Base-by-base conservation (phyloP, 2,329 filamentous ascomycete species). In the Sarocladium oryzae region DNA sequence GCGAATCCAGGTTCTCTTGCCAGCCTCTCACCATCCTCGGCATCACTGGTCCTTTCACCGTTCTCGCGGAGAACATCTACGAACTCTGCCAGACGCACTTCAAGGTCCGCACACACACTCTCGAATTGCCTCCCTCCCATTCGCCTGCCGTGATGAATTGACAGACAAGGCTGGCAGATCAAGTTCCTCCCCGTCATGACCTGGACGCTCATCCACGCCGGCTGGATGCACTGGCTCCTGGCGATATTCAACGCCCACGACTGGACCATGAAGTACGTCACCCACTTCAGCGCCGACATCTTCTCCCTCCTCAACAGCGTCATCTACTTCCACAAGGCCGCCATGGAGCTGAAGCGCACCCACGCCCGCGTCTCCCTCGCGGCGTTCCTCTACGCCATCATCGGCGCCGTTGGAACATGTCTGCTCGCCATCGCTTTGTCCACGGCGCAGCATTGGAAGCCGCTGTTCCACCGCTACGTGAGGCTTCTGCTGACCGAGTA, bases 211-310 rank as follows among this genome's bases (percentile, higher is more conserved):
- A 82, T 85, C 49, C 82, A 86, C 60, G 72, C 81, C 6, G 77
- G 72, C 7, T 86, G 82, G 82, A 78, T 85, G 72, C 79, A 84
- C 59, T 78, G 77, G 56, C 64, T 85, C 2, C 70, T 86, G 11
- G 81, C 82, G 51, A 76, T 84, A 49, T 77, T 85, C 64, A 85
- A 85, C 62, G 82, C 81, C 3, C 81, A 85, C 59, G 81, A 85
- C 63, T 85, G 81, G 78, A 85, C 82, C 0, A 86, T 85, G 82
- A 73, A 78, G 57, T 85, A 85, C 63, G 82, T 86, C 46, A 86
- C 82, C 2, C 80, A 76, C 18, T 85, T 85, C 62, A 82, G 75
- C 54, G 81, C 78, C 38, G 82, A 85, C 61, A 82, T 85, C 51
- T 85, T 85, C 61, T 82, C 80, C 2, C 70, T 86, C 8, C 67